Conservation (phyloP, 1,284 basidiomycete species). For the Anthracocystis setariae region DNA sequence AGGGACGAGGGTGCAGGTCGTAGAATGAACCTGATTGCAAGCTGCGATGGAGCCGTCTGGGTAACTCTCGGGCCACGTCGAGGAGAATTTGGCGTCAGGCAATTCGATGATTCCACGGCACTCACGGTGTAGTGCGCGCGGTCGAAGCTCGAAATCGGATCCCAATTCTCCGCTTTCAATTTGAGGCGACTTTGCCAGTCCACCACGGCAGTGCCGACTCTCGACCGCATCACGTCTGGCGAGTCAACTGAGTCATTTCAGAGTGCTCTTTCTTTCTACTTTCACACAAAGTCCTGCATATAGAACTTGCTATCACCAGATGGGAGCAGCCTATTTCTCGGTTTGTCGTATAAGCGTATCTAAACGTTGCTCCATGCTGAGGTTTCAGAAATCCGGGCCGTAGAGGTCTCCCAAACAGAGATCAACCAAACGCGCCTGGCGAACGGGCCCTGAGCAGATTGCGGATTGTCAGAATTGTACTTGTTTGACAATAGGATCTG, state of each 20-base stretch:
- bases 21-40: too few relatives aligned
- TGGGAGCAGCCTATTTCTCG: too few relatives aligned
- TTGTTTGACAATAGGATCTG: too few relatives aligned
- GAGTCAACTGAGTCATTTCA: not conserved
- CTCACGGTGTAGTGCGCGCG: constrained; percentile 2
- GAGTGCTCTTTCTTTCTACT: not conserved
- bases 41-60: not conserved
- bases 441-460: too few relatives aligned
- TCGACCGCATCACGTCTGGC: not conserved
- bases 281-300: too few relatives aligned
- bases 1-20: too few relatives aligned
- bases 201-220: constrained; percentile 19
- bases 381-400: too few relatives aligned
- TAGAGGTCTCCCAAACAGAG: not conserved
- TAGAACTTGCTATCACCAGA: too few relatives aligned
- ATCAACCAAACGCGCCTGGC: constrained; percentile 2
- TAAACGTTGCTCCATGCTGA: too few relatives aligned
- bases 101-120: not conserved
- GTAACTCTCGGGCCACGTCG: constrained; percentile 16
- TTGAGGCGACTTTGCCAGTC: constrained; percentile 4
- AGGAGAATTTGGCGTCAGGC: constrained; percentile 1
- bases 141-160: not conserved
- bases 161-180: not conserved
- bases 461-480: too few relatives aligned
- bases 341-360: too few relatives aligned